Percentiles rank a stretch among this genome's conserved stretches.
Evolutionary conservation across 192 early-diverging fungal species (phyloP).

Genomic region (Backusella parvicylindrica): DNA sequence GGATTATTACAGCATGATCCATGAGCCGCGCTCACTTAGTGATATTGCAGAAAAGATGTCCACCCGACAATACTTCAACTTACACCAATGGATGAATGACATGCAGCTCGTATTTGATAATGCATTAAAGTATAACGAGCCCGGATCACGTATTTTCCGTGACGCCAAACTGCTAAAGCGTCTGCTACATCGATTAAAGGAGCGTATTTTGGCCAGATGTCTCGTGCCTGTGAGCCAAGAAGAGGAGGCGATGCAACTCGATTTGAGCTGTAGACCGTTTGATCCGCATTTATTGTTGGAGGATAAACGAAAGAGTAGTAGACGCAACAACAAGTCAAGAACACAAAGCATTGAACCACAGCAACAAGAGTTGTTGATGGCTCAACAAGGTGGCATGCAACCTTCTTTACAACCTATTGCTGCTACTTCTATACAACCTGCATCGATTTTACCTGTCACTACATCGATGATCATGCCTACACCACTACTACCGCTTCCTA

Average conservation of each 20-base stretch:
- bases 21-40: slow-evolving; percentile 75
- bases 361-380: neutral
- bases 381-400: too few relatives aligned
- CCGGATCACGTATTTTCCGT: slow-evolving; percentile 77
- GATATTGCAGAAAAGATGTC: slow-evolving; percentile 64
- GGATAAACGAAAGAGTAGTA: neutral
- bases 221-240: slow-evolving; percentile 21
- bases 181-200: slow-evolving; percentile 27
- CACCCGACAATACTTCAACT: slow-evolving; percentile 56
- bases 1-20: slow-evolving; percentile 87
- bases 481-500: too few relatives aligned
- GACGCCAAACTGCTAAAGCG: slow-evolving; percentile 61
- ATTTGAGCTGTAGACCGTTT: slow-evolving; percentile 8
- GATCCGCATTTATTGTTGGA: neutral
- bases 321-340: slow-evolving; percentile 1
- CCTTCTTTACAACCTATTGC: neutral
- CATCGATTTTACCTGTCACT: neutral
- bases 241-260: slow-evolving; percentile 8
- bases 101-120: slow-evolving; percentile 85
- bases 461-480: neutral
- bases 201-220: slow-evolving; percentile 6
- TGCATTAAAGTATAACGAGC: slow-evolving; percentile 87
- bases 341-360: slow-evolving; percentile 8
- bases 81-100: slow-evolving; percentile 75
- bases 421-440: neutral